phyloP scores from a whole-genome alignment of 148 eudicot genomes.

The Fagopyrum homotropicum region DNA sequence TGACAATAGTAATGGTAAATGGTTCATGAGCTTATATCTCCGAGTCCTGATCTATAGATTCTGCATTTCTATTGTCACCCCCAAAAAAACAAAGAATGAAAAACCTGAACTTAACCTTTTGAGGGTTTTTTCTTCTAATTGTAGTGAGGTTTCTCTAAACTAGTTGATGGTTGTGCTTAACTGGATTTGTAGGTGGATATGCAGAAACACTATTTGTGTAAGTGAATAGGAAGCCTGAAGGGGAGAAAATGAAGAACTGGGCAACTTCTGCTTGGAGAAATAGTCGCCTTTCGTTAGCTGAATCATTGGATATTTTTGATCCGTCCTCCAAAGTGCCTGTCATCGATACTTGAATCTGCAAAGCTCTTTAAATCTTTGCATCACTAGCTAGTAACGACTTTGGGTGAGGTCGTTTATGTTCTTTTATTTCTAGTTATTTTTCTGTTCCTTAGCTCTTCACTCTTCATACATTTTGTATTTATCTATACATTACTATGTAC shows the following conservation, averaged over 20 bases:
- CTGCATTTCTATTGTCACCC: too few species aligned
- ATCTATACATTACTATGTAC: neutral
- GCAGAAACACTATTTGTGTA: slow-evolving; percentile 71
- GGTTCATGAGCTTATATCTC: neutral
- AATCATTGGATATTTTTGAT: slow-evolving; percentile 57
- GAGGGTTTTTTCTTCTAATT: too few species aligned
- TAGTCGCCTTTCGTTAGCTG: slow-evolving; percentile 66
- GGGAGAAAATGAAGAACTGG: slow-evolving; percentile 70
- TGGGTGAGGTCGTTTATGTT: too few species aligned
- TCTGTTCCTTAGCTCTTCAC: neutral
- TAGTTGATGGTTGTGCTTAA: neutral
- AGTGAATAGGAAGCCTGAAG: slow-evolving; percentile 66
- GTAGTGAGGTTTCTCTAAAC: neutral
- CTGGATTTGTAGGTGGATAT: slow-evolving; percentile 50
- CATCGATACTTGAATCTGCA: slow-evolving; percentile 61
- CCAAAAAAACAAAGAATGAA: too few species aligned
- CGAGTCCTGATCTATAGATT: too few species aligned
- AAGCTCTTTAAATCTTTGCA: slow-evolving; percentile 35
- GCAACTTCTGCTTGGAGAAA: slow-evolving; percentile 74
- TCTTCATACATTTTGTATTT: neutral
- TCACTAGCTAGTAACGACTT: neutral
- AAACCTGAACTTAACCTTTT: too few species aligned
- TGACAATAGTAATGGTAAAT: neutral
- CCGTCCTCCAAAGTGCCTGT: slow-evolving; percentile 57
- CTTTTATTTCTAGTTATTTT: neutral